Evolutionary conservation across 169 alveolate species (phyloP).

Genomic region (Eimeria sp.): DNA sequence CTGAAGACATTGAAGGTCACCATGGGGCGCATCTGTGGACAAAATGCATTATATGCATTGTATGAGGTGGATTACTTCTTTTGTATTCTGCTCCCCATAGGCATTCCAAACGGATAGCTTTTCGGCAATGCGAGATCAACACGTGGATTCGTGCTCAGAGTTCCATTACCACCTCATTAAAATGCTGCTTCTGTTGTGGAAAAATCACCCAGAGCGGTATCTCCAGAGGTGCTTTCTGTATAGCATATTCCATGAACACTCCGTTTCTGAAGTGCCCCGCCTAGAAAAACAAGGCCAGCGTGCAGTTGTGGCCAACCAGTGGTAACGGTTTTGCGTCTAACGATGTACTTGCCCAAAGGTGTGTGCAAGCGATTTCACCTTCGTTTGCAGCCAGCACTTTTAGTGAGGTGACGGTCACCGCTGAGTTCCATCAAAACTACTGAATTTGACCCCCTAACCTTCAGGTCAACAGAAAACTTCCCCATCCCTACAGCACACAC

Average conservation of each 20-base stretch:
- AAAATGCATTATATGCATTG: neutral
- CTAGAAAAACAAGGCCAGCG: neutral
- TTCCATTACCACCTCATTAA: neutral
- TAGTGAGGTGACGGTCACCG: constrained; percentile 83
- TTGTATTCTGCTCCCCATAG: neutral
- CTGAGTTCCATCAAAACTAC: constrained; percentile 75
- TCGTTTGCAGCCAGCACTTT: constrained; percentile 90
- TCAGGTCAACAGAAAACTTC: constrained; percentile 81
- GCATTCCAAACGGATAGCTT: neutral
- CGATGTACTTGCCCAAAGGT: neutral
- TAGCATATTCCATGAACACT: constrained; percentile 95
- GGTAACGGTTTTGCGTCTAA: too few species aligned
- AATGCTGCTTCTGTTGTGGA: neutral
- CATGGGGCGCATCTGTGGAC: neutral
- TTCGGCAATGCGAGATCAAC: neutral
- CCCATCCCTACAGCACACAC: constrained; percentile 22
- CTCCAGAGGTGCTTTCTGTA: constrained; percentile 86
- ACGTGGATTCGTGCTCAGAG: neutral
- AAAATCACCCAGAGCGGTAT: neutral
- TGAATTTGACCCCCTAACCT: constrained; percentile 54
- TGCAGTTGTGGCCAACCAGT: constrained; percentile 14
- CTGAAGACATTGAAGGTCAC: neutral
- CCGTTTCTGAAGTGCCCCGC: constrained; percentile 94
- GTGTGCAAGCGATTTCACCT: neutral
- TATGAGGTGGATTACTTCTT: neutral